Evolutionary conservation across 257 asterid species (phyloP), one percentile per base, ranked within the genome.

Genomic region (Scutellaria minor): DNA sequence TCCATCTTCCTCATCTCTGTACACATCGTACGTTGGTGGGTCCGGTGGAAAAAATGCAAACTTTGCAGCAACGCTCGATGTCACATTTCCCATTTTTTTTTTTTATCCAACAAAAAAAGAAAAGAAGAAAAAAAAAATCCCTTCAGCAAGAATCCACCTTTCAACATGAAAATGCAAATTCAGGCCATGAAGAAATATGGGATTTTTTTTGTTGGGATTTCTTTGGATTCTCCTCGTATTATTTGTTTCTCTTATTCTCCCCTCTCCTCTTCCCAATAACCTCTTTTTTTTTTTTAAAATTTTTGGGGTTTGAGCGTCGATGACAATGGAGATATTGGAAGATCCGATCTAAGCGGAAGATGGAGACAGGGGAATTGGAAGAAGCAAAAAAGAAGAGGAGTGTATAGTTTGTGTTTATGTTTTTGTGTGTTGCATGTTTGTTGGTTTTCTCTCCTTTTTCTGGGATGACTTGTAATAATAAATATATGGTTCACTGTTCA

Each of bases 41-140:
- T 92, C 91, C 51, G 99, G 99, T 31, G 98, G 99, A 47, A 95
- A 95, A 79, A 95, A 95, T 9, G 99, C 99, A 64, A 95, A 95
- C 77, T 90, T 95, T 67, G 99, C 89, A 40, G 99, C 99, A 71
- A 95, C 96, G 84, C 74, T 83, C 22, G 99, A 93, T 68, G 99
- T 95, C 81, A 92, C 97, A 82, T 92, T 95, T 69, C 99, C 99
- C 99, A 95, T 94, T 79, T 73, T 47, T 72, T 68, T 59, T 15
- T 9, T 60, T 24, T 4, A 14, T 14, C 50, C 7, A 41, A 41
- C 14, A 15, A 61, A 50, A 3, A 31, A 31, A 31, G 5, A 31
- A 31, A 31, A 31, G 37, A 31, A 31, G 5, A 31, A 31, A 3
- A 31, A 31, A 54, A 41, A 56, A 54, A 65, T 41, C 68, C 76